phyloP scores from a whole-genome alignment of 345 rosid genomes.

The Corchorus capsularis region DNA sequence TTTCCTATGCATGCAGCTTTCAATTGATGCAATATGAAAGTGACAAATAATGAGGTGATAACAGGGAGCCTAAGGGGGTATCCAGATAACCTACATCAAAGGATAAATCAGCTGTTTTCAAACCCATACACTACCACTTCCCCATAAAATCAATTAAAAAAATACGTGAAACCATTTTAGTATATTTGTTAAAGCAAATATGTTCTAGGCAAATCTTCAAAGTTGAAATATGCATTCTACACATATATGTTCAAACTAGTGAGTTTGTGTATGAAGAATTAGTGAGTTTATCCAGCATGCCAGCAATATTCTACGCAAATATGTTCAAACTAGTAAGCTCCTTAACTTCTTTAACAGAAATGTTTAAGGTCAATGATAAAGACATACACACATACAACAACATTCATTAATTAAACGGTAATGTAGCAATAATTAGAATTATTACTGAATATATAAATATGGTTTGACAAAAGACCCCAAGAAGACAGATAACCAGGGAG shows the following conservation, averaged over 20 bases:
- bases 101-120: neutral
- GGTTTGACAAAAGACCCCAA: constrained; percentile 1
- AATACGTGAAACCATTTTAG: neutral
- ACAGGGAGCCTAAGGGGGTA: neutral
- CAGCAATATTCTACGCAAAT: neutral
- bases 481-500: neutral
- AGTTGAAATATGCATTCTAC: neutral
- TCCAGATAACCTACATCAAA: neutral
- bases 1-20: neutral
- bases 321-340: constrained; percentile 3
- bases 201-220: neutral
- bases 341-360: neutral
- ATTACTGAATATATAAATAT: neutral
- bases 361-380: neutral
- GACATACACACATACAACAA: neutral
- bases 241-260: too few relatives aligned
- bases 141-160: neutral
- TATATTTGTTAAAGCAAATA: neutral
- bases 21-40: neutral
- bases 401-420: neutral
- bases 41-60: neutral
- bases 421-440: neutral
- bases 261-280: neutral
- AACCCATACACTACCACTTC: neutral
- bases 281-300: too few relatives aligned